These are phyloP conservation scores for Paramecium primaurelia DNA, from an alignment of 73 alveolate genomes.

Conservation along the genomic window DNA sequence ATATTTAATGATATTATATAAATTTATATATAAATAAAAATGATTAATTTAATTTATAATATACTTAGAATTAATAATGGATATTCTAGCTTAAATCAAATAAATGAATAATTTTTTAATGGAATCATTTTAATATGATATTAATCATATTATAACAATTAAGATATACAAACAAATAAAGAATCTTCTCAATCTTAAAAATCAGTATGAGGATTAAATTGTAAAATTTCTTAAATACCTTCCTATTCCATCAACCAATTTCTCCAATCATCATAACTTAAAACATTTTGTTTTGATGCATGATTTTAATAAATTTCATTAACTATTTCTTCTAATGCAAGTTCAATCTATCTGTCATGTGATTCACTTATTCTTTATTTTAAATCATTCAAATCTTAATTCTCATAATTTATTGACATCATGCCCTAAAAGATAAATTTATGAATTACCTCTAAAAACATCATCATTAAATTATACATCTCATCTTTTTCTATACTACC, in stretches of 20 bases:
- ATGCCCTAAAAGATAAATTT: background rate
- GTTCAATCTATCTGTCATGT: slow-evolving; percentile 34
- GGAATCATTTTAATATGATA: too few species aligned
- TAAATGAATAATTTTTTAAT: too few species aligned
- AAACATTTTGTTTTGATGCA: slow-evolving; percentile 25
- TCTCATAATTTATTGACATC: slow-evolving; percentile 47
- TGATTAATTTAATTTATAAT: background rate
- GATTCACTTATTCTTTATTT: slow-evolving; percentile 50
- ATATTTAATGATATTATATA: too few species aligned
- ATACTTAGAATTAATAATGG: too few species aligned
- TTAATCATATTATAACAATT: too few species aligned
- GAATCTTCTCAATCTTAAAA: background rate
- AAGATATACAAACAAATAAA: background rate
- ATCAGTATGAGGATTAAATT: slow-evolving; percentile 42
- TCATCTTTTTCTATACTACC: slow-evolving; percentile 65
- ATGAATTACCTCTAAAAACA: slow-evolving; percentile 46
- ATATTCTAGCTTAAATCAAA: background rate
- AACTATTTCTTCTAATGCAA: slow-evolving; percentile 36
- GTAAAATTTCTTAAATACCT: background rate
- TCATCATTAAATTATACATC: slow-evolving; percentile 53
- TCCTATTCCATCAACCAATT: slow-evolving; percentile 25
- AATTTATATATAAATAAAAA: too few species aligned
- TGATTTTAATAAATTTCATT: slow-evolving; percentile 33
- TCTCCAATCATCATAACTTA: slow-evolving; percentile 44
- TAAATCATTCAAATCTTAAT: slow-evolving; percentile 35